These are phyloP conservation scores for Lactarius deliciosus DNA, from an alignment of 768 basidiomycete species.

Conservation along the genomic window DNA sequence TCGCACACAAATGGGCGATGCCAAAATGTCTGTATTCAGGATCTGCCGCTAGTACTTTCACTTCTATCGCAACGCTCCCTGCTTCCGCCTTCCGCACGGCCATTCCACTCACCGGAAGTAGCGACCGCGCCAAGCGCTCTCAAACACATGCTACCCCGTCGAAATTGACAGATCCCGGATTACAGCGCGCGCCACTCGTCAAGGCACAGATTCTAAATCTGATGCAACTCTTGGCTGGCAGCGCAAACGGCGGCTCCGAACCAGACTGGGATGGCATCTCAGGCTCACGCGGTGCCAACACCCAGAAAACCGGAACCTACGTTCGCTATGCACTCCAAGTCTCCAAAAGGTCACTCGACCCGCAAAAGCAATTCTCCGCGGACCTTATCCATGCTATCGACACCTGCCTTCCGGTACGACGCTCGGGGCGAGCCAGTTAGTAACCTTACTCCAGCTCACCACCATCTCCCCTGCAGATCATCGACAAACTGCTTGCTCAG, in stretches of 20 bases:
- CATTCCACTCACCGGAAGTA: not conserved
- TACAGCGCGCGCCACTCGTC: conserved; percentile 8
- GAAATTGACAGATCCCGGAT: conserved; percentile 3
- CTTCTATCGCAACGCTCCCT: conserved; percentile 1
- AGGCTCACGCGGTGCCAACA: not conserved
- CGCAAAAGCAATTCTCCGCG: conserved; percentile 3
- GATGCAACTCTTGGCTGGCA: not conserved
- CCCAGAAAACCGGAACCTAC: not conserved
- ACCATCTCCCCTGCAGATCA: not conserved
- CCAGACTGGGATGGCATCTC: conserved; percentile 1
- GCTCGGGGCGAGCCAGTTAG: not conserved
- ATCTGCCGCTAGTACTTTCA: not conserved
- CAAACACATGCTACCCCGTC: conserved; percentile 1
- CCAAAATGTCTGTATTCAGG: not conserved
- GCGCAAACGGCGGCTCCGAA: not conserved
- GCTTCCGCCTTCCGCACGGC: not conserved
- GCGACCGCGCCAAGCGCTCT: not conserved
- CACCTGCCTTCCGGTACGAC: not conserved
- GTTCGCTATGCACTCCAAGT: not conserved
- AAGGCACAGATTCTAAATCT: conserved; percentile 1
- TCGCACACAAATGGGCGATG: not conserved
- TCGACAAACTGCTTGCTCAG: conserved; percentile 2
- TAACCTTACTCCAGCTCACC: not conserved
- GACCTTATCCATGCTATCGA: conserved; percentile 5
- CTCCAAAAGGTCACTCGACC: not conserved